Conservation (phyloP, 805 yeast genomes). For the Brettanomyces nanus region DNA sequence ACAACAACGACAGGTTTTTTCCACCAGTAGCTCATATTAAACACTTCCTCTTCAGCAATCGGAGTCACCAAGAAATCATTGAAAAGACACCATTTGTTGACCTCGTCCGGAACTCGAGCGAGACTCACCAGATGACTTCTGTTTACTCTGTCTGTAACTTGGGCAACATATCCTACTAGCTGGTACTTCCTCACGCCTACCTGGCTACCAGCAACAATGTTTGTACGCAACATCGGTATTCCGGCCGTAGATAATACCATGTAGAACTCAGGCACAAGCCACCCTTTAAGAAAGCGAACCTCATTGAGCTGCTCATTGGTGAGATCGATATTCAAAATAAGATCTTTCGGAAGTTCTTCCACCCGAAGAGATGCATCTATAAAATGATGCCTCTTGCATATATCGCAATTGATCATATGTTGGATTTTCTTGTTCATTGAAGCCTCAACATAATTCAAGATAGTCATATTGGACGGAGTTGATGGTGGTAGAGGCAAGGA, state of each 20-base stretch:
- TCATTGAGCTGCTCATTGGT: slow-evolving; percentile 45
- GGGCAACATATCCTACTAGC: slow-evolving; percentile 62
- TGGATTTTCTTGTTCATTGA: slow-evolving; percentile 46
- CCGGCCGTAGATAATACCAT: slow-evolving; percentile 20
- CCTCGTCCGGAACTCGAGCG: slow-evolving; percentile 31
- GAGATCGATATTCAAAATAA: slow-evolving; percentile 54
- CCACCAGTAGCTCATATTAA: slow-evolving; percentile 69
- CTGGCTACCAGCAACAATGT: slow-evolving; percentile 14
- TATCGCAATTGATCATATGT: slow-evolving; percentile 44
- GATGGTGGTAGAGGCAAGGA: slow-evolving; percentile 27
- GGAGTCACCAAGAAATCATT: slow-evolving; percentile 85
- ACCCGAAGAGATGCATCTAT: slow-evolving; percentile 47
- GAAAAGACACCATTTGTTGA: slow-evolving; percentile 63
- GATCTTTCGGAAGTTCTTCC: slow-evolving; percentile 52
- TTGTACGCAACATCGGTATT: slow-evolving; percentile 19
- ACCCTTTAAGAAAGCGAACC: slow-evolving; percentile 40
- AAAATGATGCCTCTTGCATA: slow-evolving; percentile 42
- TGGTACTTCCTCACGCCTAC: slow-evolving; percentile 38
- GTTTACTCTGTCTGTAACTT: slow-evolving; percentile 47
- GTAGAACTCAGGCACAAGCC: slow-evolving; percentile 60
- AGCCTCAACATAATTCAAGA: slow-evolving; percentile 53
- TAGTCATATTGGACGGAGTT: slow-evolving; percentile 24
- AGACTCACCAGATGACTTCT: slow-evolving; percentile 55
- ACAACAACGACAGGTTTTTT: slow-evolving; percentile 70
- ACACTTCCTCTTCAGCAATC: slow-evolving; percentile 68